Conservation (phyloP, 352 stramenopile species). For the Halophytophthora polymorphica region DNA sequence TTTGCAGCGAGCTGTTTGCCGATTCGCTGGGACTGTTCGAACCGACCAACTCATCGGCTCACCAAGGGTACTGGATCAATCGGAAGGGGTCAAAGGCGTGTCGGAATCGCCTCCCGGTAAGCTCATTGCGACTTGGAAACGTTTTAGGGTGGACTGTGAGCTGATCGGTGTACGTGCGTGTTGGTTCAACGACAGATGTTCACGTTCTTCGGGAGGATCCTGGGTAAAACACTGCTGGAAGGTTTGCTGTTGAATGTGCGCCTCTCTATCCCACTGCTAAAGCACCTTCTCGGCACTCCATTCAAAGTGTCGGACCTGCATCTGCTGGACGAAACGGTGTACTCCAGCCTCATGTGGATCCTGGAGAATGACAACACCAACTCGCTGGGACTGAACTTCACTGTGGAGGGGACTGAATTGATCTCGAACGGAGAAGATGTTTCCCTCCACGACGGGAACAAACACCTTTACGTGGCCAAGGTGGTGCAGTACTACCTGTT, state of each 20-base stretch:
- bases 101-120: slow-evolving; percentile 42
- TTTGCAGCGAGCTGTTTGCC: slow-evolving; percentile 63
- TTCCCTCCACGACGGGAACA: slow-evolving; percentile 93
- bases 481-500: slow-evolving; percentile 95
- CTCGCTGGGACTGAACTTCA: slow-evolving; percentile 62
- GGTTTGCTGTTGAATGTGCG: slow-evolving; percentile 67
- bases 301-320: slow-evolving; percentile 61
- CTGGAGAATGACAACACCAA: slow-evolving; percentile 51
- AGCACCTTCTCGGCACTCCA: slow-evolving; percentile 63
- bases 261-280: slow-evolving; percentile 59
- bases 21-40: slow-evolving; percentile 51
- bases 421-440: slow-evolving; percentile 56
- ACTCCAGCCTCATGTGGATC: slow-evolving; percentile 65
- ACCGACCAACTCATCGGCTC: slow-evolving; percentile 32
- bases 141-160: background rate
- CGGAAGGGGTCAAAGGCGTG: slow-evolving; percentile 19
- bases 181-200: slow-evolving; percentile 44
- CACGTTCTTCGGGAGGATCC: slow-evolving; percentile 74
- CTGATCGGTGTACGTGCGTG: background rate
- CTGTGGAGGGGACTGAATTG: slow-evolving; percentile 50
- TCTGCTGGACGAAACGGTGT: slow-evolving; percentile 68
- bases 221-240: slow-evolving; percentile 73
- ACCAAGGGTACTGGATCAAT: slow-evolving; percentile 70
- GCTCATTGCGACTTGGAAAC: background rate
- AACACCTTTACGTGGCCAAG: slow-evolving; percentile 91